Evolutionary conservation across 2,329 filamentous ascomycete species (phyloP), one percentile per base, ranked within the genome.

Genomic region (Cytospora paraplurivora): DNA sequence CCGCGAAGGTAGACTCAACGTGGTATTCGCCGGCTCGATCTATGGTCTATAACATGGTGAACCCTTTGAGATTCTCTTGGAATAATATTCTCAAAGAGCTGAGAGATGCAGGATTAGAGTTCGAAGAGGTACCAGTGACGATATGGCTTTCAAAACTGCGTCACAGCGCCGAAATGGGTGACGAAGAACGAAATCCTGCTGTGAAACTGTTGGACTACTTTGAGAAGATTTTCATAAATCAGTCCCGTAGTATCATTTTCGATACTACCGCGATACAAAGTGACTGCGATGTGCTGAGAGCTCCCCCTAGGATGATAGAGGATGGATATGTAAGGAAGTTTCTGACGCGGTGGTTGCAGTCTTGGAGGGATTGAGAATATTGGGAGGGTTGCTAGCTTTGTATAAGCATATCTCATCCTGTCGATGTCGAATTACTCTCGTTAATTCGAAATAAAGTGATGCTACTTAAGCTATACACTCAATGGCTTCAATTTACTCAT

Each of bases 261-360:
- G 44, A 49, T 49, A 21, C 44, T 17, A 49, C 17, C 44, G 44
- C 44, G 44, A 49, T 49, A n/a, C 44, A 49, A 17, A 49, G 44
- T 3, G 44, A 49, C 44, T 49, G 17, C 44, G 44, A 49, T 17
- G 44, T 49, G 44, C 19, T 49, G 44, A 49, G 19, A 21, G 44
- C 15, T 21, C 4, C 44, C 17, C 44, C 44, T 21, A 49, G 44
- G 19, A 49, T 49, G 44, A 49, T 49, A 17, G 44, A 49, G 44
- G 44, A 49, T 21, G 44, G 44, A 49, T 49, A 49, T 21, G 19
- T 49, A n/a, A 49, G 44, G 44, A 49, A 49, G 44, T 49, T 49
- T 49, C 44, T 49, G 44, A n/a, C 44, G 44, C 44, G 19, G 19
- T 49, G 44, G 44, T n/a, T 49, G 44, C 17, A n/a, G 17, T 21